phyloP scores from a whole-genome alignment of 2,329 filamentous ascomycete species.

The Cercospora sp. region DNA sequence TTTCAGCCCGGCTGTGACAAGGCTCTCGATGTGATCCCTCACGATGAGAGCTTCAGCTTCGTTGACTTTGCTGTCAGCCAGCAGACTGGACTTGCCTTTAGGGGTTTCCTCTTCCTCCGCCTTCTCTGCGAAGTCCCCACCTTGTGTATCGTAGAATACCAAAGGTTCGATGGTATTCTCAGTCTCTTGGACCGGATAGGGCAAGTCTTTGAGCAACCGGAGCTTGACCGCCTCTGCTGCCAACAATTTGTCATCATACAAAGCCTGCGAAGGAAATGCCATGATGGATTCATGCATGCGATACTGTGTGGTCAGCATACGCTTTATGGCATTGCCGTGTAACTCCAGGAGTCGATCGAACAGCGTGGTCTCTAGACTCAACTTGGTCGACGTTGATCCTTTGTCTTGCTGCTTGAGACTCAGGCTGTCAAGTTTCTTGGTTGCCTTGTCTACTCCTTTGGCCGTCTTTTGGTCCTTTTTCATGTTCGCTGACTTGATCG shows the following conservation, averaged over 20 bases:
- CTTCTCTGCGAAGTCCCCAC: slow-evolving; percentile 74
- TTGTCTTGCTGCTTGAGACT: slow-evolving; percentile 25
- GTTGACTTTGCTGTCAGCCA: slow-evolving; percentile 84
- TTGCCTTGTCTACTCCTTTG: slow-evolving; percentile 9
- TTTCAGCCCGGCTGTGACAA: slow-evolving; percentile 77
- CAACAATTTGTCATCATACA: slow-evolving; percentile 79
- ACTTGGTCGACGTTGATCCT: slow-evolving; percentile 40
- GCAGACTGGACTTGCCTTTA: slow-evolving; percentile 52
- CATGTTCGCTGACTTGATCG: slow-evolving; percentile 73
- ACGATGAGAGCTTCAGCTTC: slow-evolving; percentile 85
- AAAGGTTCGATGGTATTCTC: slow-evolving; percentile 87
- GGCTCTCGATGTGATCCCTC: slow-evolving; percentile 68
- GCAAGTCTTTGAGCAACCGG: slow-evolving; percentile 73
- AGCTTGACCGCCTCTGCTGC: slow-evolving; percentile 77
- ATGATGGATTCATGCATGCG: slow-evolving; percentile 97
- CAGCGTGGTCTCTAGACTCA: slow-evolving; percentile 74
- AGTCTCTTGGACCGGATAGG: slow-evolving; percentile 73
- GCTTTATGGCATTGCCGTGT: slow-evolving; percentile 80
- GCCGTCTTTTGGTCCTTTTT: slow-evolving; percentile 40
- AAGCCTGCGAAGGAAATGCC: slow-evolving; percentile 83
- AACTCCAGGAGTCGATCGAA: slow-evolving; percentile 84
- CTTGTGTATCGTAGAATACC: slow-evolving; percentile 94
- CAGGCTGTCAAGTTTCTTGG: slow-evolving; percentile 8
- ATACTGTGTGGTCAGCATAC: slow-evolving; percentile 95
- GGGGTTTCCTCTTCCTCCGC: slow-evolving; percentile 64